Evolutionary conservation across 129 eudicot genomes (phyloP), one percentile per base, ranked within the genome.

Genomic region (Flaveria trinervia): DNA sequence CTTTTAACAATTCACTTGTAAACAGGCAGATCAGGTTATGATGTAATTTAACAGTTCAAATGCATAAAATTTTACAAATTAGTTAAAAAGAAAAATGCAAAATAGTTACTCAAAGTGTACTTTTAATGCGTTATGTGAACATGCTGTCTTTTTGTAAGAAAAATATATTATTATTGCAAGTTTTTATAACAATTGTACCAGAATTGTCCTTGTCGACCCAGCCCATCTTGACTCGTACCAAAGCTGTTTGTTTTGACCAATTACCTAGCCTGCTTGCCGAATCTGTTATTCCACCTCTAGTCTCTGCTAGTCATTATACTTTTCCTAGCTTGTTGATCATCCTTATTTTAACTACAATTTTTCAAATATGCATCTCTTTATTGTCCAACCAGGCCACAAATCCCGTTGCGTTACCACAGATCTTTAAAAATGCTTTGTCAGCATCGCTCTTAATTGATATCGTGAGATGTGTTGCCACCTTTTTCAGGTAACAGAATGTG

Each of bases 361-460:
- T 10, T 48, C 9, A n/a, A 36, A 4, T 65, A 39, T 61, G 71
- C 25, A 48, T 65, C 25, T 82, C 18, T 76, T 61, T 62, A 28
- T 67, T 83, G 67, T 18, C 54, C 81, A 65, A 65, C 66, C 81
- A 94, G 99, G 97, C 73, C 11, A 91, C 90, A 5, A 30, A 93
- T 23, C 97, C 99, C 12, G 83, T 71, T 28, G 82, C 88, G 20
- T 79, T 94, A 43, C 99, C 99, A 0, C 86, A 75, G 82, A 89
- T 91, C 49, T 89, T 94, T 77, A 94, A 94, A 70, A 91, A 94
- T 74, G 90, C 99, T 7, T 83, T 94, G 79, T 89, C 97, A 25
- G 93, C 97, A 56, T 87, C 92, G 9, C 77, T 94, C 14, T 88
- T 94, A 25, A 81, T 94, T 59, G 99, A 94, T 68, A 80, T 94